These are phyloP conservation scores for Tanozyma kutaoensis DNA, from an alignment of 805 yeast genomes.

Conservation along the genomic window DNA sequence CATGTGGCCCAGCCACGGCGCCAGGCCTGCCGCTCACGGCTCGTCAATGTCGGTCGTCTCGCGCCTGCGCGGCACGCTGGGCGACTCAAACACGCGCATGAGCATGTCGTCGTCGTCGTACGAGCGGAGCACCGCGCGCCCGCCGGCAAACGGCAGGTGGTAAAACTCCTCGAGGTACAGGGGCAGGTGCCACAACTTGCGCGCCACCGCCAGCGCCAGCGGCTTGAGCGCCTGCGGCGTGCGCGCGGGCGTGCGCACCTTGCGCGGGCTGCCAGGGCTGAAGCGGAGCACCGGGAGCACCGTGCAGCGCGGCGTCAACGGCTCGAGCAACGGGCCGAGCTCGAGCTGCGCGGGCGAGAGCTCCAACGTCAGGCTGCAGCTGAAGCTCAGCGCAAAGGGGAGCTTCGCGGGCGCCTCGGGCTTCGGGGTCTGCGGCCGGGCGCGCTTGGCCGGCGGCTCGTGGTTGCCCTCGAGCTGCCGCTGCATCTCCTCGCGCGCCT, in stretches of 20 bases:
- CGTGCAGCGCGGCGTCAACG: conserved; percentile 39
- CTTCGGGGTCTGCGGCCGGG: not conserved
- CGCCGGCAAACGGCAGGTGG: conserved; percentile 24
- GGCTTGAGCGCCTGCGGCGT: too few relatives aligned
- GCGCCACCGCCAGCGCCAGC: conserved; percentile 12
- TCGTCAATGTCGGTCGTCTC: too few relatives aligned
- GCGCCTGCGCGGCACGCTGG: too few relatives aligned
- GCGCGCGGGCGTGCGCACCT: too few relatives aligned
- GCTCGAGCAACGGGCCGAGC: conserved; percentile 55
- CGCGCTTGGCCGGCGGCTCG: conserved; percentile 1
- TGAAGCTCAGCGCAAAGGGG: conserved; percentile 52
- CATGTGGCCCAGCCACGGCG: too few relatives aligned
- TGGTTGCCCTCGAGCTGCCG: not conserved
- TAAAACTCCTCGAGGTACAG: conserved; percentile 56
- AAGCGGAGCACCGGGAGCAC: too few relatives aligned
- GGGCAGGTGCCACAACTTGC: conserved; percentile 53
- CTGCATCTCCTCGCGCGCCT: too few relatives aligned
- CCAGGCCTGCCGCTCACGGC: too few relatives aligned
- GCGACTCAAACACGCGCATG: too few relatives aligned
- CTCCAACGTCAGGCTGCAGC: conserved; percentile 52
- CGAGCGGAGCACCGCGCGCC: conserved; percentile 2
- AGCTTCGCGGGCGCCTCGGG: conserved; percentile 7
- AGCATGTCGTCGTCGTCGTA: too few relatives aligned
- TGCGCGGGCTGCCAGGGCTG: too few relatives aligned
- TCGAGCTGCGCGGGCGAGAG: conserved; percentile 46